phyloP scores from a whole-genome alignment of 1,284 basidiomycete genomes.

The Melampsora americana region DNA sequence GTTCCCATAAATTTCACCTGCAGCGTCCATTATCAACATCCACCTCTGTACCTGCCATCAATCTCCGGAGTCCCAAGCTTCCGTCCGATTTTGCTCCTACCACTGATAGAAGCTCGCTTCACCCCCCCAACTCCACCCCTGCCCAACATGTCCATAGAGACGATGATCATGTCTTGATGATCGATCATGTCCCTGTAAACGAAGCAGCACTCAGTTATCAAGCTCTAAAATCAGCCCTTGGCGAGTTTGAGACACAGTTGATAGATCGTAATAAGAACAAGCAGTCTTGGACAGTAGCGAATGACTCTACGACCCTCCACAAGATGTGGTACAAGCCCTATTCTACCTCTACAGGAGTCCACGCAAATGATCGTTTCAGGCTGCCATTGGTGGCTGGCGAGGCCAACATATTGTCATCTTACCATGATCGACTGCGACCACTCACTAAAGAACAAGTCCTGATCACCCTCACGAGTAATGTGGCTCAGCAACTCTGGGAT shows the following conservation, averaged over 20 bases:
- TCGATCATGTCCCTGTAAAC: constrained; percentile 14
- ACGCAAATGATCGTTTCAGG: not conserved
- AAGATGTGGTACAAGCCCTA: constrained; percentile 20
- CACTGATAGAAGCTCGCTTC: not conserved
- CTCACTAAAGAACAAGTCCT: constrained; percentile 50
- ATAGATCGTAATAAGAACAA: constrained; percentile 10
- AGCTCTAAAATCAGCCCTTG: constrained; percentile 7
- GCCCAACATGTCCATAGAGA: constrained; percentile 1
- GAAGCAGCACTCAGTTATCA: constrained; percentile 16
- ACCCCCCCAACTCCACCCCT: not conserved
- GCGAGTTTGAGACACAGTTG: constrained; percentile 12
- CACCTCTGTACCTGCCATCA: constrained; percentile 14
- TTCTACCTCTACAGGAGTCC: not conserved
- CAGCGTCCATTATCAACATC: constrained; percentile 19
- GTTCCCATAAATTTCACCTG: constrained; percentile 13
- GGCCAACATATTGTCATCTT: not conserved
- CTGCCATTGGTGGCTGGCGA: constrained; percentile 25
- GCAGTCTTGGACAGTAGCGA: constrained; percentile 13
- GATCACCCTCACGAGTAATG: constrained; percentile 46
- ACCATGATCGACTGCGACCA: not conserved
- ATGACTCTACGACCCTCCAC: constrained; percentile 9
- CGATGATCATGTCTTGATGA: constrained; percentile 2
- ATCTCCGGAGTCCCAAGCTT: not conserved
- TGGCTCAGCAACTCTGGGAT: constrained; percentile 48
- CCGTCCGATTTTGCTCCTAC: constrained; percentile 1